Evolutionary conservation across 2,329 filamentous ascomycete species (phyloP).

Genomic region (Exophiala sp.): DNA sequence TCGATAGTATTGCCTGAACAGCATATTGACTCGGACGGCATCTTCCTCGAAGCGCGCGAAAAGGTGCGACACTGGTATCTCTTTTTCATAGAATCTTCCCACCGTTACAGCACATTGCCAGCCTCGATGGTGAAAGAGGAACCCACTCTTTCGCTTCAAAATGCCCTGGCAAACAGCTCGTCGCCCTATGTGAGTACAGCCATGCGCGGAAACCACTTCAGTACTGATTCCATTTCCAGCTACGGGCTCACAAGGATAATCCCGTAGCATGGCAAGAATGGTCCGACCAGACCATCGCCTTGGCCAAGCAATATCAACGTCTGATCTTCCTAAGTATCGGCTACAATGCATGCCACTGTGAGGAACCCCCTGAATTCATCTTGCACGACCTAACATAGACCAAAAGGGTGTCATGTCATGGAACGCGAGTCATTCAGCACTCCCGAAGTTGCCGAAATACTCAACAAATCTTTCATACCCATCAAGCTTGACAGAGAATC

Average conservation of each 20-base stretch:
- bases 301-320: conserved; percentile 78
- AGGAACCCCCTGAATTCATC: conserved; percentile 32
- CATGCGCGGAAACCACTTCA: not conserved
- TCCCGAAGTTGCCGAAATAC: conserved; percentile 69
- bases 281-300: conserved; percentile 69
- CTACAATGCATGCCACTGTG: conserved; percentile 93
- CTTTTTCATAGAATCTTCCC: not conserved
- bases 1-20: not conserved
- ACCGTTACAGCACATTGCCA: not conserved
- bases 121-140: conserved; percentile 16
- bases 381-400: conserved; percentile 4
- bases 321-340: conserved; percentile 92
- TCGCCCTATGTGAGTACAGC: conserved; percentile 60
- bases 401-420: conserved; percentile 79
- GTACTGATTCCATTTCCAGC: conserved; percentile 37
- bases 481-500: conserved; percentile 93
- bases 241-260: conserved; percentile 73
- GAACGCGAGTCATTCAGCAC: conserved; percentile 88
- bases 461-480: conserved; percentile 86
- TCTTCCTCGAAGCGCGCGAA: not conserved
- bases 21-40: not conserved
- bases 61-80: not conserved
- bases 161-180: conserved; percentile 40
- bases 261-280: conserved; percentile 90
- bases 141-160: conserved; percentile 19